phyloP scores from a whole-genome alignment of 768 basidiomycete species.

The Russula earlei region DNA sequence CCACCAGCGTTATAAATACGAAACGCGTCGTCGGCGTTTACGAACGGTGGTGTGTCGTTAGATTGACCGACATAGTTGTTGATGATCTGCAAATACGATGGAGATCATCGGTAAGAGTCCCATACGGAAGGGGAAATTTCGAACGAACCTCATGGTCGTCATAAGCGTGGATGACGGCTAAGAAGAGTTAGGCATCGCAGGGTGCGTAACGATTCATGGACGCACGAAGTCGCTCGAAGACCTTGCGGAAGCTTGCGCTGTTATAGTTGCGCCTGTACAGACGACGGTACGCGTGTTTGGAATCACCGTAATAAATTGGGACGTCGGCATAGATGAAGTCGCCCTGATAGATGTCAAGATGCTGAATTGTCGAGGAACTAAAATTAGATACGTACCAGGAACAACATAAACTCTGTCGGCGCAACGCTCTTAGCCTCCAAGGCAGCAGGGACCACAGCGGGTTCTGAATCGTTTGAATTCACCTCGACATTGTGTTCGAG shows the following conservation, averaged over 20 bases:
- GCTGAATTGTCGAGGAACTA: neutral
- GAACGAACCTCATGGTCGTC: slow-evolving; percentile 63
- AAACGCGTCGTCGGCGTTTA: slow-evolving; percentile 53
- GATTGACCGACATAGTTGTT: slow-evolving; percentile 58
- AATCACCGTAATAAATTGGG: slow-evolving; percentile 51
- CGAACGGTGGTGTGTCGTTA: slow-evolving; percentile 45
- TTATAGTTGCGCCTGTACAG: slow-evolving; percentile 61
- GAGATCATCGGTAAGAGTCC: neutral
- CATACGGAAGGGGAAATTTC: neutral
- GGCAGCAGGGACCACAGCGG: neutral
- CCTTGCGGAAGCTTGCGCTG: slow-evolving; percentile 51
- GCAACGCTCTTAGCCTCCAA: slow-evolving; percentile 10
- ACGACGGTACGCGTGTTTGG: slow-evolving; percentile 48
- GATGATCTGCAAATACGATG: slow-evolving; percentile 35
- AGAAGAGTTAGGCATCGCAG: neutral
- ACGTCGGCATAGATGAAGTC: slow-evolving; percentile 74
- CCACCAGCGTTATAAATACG: slow-evolving; percentile 51
- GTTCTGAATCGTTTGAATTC: neutral
- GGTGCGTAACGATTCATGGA: slow-evolving; percentile 14
- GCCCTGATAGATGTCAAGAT: slow-evolving; percentile 28
- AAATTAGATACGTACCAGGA: slow-evolving; percentile 31
- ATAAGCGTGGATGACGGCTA: slow-evolving; percentile 60
- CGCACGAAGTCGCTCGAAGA: slow-evolving; percentile 65
- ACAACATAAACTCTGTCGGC: slow-evolving; percentile 50
- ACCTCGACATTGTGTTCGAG: neutral